These are phyloP conservation scores for Endocladia muricata DNA, from an alignment of 31 red algal genomes.

Conservation along the genomic window DNA sequence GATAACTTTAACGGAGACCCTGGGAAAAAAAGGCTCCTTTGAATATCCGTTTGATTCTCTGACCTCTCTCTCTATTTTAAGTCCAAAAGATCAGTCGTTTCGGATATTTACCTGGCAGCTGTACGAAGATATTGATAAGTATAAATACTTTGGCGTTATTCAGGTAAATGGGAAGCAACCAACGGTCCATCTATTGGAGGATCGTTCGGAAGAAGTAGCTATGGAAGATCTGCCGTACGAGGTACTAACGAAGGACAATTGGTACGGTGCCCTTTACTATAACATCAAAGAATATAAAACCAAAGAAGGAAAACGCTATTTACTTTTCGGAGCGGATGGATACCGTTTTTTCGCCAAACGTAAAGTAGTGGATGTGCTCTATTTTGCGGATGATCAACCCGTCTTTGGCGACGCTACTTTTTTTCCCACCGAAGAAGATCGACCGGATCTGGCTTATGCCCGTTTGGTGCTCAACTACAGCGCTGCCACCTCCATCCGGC, in stretches of 20 bases:
- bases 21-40: too few species aligned
- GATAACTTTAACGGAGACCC: too few species aligned
- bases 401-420: too few species aligned
- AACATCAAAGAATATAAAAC: neutral
- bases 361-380: neutral
- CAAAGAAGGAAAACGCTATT: neutral
- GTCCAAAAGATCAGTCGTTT: neutral
- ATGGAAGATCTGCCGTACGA: neutral
- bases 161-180: slow-evolving; percentile 4
- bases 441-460: too few species aligned
- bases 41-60: too few species aligned
- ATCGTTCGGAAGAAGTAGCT: neutral
- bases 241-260: neutral
- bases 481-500: too few species aligned
- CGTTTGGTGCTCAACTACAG: too few species aligned
- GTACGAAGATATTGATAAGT: neutral
- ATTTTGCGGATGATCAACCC: too few species aligned
- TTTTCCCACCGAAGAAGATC: too few species aligned
- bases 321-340: neutral
- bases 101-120: neutral
- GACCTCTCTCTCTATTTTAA: neutral
- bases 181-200: neutral
- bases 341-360: neutral
- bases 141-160: neutral
- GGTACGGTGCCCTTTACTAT: slow-evolving; percentile 1